Evolutionary conservation across 768 basidiomycete species (phyloP).

Genomic region (Leccinum pellstonianum): DNA sequence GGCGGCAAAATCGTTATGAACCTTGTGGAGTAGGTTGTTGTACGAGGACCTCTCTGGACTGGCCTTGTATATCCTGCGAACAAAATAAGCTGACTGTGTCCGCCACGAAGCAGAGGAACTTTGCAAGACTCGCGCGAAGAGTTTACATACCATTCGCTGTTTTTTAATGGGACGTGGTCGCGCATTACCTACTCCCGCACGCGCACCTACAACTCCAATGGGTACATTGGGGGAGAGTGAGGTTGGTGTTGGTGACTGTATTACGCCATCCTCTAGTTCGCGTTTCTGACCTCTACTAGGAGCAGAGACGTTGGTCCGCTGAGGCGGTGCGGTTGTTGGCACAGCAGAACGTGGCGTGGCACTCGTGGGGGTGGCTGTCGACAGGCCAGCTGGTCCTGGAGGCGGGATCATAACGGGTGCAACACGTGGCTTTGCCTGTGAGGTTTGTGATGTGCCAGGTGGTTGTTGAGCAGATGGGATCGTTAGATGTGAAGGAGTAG

Average conservation of each 20-base stretch:
- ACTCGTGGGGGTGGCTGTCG: constrained; percentile 35
- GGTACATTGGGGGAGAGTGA: constrained; percentile 25
- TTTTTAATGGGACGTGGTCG: constrained; percentile 75
- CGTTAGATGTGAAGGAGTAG: constrained; percentile 25
- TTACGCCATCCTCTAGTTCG: constrained; percentile 28
- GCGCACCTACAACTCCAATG: constrained; percentile 44
- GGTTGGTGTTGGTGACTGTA: constrained; percentile 24
- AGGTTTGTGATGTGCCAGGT: constrained; percentile 13
- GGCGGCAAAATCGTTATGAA: constrained; percentile 35
- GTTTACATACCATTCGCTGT: constrained; percentile 61
- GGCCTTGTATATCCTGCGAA: constrained; percentile 60
- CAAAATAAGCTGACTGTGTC: constrained; percentile 10
- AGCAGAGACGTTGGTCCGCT: constrained; percentile 14
- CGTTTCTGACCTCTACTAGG: constrained; percentile 35
- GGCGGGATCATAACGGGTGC: constrained; percentile 35
- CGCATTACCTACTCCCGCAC: constrained; percentile 55
- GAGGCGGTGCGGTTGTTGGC: constrained; percentile 26
- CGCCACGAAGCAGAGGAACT: not conserved
- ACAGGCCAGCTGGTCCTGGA: constrained; percentile 23
- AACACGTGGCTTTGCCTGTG: constrained; percentile 29
- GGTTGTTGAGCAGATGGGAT: constrained; percentile 26
- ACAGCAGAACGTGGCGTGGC: constrained; percentile 31
- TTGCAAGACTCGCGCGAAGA: not conserved
- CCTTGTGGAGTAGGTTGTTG: constrained; percentile 77
- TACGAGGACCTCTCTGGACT: constrained; percentile 58